Base-by-base conservation (phyloP, 768 basidiomycete species). In the Collybia sordida region DNA sequence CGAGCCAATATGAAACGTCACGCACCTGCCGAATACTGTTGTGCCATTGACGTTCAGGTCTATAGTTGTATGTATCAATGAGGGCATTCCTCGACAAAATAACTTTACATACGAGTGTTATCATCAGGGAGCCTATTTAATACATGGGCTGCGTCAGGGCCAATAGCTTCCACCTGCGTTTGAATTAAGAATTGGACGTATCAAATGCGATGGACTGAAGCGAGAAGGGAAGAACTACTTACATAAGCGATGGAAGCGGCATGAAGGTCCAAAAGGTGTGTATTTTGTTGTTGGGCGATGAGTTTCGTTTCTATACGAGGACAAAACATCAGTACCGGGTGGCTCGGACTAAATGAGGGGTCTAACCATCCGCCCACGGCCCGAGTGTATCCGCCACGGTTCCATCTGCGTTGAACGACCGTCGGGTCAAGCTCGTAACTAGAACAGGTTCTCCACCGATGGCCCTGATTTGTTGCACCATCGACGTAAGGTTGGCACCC, bases 401-500 rank as follows among this genome's bases (percentile, higher is more conserved):
- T 12, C 72, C 71, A 53, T 71, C 57, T 23, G 64, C 50, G 43
- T 63, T 59, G 61, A 75, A 74, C 15, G 54, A 62, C 14, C 74
- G 65, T 23, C 72, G 55, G 3, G 72, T 73, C 44, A 75, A 58
- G 51, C 68, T 69, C 14, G 73, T 75, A 31, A 75, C 70, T 7
- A 74, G 58, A 18, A 76, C 69, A 0, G 73, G 72, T 46, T 71
- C 70, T 4, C 59, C 72, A 9, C 72, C 71, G 17, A 70, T 49
- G 2, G 63, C 64, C 8, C 70, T 62, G 42, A 74, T 62, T 49
- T 72, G 64, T 45, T 68, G 45, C 6, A 72, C 66, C 72, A 72
- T 74, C 6, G 55, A 55, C 14, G 74, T 74, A 35, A 74, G 41
- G 47, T 77, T 74, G 1, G 64, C 66, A 6, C 72, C 72, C 73